Evolutionary conservation across 495 filamentous ascomycete genomes (phyloP).

Genomic region (Annulohypoxylon moriforme): DNA sequence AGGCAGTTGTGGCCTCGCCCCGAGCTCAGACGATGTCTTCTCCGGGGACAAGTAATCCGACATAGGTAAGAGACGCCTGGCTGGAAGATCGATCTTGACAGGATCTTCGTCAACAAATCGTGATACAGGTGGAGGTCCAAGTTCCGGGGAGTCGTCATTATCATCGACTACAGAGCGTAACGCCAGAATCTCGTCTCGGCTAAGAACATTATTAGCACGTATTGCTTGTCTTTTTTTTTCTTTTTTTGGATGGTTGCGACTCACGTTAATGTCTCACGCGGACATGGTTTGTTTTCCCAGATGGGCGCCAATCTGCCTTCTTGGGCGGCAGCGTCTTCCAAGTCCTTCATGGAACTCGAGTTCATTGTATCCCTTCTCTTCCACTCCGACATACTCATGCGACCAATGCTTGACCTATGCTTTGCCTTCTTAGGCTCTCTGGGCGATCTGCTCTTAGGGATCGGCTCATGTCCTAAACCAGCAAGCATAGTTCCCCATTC

Average conservation of each 20-base stretch:
- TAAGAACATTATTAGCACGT: constrained; percentile 46
- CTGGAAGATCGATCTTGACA: constrained; percentile 64
- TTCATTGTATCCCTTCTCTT: constrained; percentile 59
- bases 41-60: constrained; percentile 36
- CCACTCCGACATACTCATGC: constrained; percentile 55
- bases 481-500: constrained; percentile 74
- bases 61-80: constrained; percentile 27
- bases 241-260: constrained; percentile 45
- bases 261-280: constrained; percentile 79
- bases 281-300: constrained; percentile 81
- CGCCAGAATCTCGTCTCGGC: constrained; percentile 59
- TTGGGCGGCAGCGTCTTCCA: constrained; percentile 63
- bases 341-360: constrained; percentile 56
- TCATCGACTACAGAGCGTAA: constrained; percentile 62
- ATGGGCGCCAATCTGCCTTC: constrained; percentile 84
- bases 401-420: constrained; percentile 46
- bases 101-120: constrained; percentile 72
- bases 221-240: neutral
- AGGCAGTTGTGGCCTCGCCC: constrained; percentile 31
- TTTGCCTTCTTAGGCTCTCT: constrained; percentile 47
- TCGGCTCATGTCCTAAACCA: constrained; percentile 66
- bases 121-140: constrained; percentile 73
- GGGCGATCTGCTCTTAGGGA: constrained; percentile 53
- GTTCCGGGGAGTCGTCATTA: constrained; percentile 69
- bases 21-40: constrained; percentile 27